Percentiles rank a stretch among this genome's conserved stretches.
These are phyloP conservation scores for Penicillium glabrum DNA, from an alignment of 2,329 filamentous ascomycete genomes.

Conservation along the genomic window DNA sequence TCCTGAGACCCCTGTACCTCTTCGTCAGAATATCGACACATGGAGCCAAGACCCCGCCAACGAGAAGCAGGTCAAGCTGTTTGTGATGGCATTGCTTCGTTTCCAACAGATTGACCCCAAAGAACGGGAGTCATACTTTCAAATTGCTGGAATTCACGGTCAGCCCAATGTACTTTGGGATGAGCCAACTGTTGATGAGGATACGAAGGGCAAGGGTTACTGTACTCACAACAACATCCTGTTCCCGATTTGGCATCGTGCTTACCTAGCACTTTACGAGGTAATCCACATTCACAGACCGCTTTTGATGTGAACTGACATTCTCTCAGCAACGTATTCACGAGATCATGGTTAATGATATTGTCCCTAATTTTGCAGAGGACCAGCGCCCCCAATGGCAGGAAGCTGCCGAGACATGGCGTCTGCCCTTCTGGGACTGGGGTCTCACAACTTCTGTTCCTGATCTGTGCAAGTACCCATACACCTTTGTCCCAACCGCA, in stretches of 20 bases:
- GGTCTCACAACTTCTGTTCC: slow-evolving; percentile 26
- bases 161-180: slow-evolving; percentile 13
- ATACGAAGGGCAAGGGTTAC: slow-evolving; percentile 57
- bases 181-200: slow-evolving; percentile 2
- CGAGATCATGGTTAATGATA: slow-evolving; percentile 30
- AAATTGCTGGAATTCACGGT: slow-evolving; percentile 12
- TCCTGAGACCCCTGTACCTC: background rate
- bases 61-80: slow-evolving; percentile 17
- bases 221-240: slow-evolving; percentile 74
- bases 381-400: slow-evolving; percentile 39
- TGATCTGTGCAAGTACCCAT: slow-evolving; percentile 28
- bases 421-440: slow-evolving; percentile 55
- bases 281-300: slow-evolving; percentile 18
- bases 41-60: slow-evolving; percentile 14
- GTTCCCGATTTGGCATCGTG: slow-evolving; percentile 81
- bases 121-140: slow-evolving; percentile 12
- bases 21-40: slow-evolving; percentile 18
- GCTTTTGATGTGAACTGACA: background rate
- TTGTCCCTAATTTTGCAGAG: slow-evolving; percentile 12
- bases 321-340: slow-evolving; percentile 38
- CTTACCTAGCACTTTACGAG: slow-evolving; percentile 67
- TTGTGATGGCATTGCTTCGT: slow-evolving; percentile 11
- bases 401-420: slow-evolving; percentile 40
- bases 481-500: slow-evolving; percentile 38
- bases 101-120: slow-evolving; percentile 12